These are phyloP conservation scores for Plasmodium adleri DNA, from an alignment of 169 alveolate species.

Conservation along the genomic window DNA sequence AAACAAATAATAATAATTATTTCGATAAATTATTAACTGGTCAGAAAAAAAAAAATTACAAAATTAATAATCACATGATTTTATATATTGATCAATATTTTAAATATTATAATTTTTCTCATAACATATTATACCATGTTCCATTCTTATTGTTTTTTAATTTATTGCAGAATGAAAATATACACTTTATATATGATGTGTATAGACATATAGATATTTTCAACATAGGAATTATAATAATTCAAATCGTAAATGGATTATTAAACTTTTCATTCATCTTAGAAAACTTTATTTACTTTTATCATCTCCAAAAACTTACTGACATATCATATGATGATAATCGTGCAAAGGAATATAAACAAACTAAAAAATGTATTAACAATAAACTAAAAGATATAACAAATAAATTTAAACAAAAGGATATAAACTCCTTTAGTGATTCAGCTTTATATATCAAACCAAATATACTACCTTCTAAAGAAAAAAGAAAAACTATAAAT, in stretches of 20 bases:
- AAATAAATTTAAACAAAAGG: neutral
- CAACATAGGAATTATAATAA: conserved; percentile 42
- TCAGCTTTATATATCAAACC: neutral
- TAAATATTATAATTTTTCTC: neutral
- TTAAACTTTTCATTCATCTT: neutral
- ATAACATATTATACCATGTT: conserved; percentile 4
- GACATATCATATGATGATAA: neutral
- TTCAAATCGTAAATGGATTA: conserved; percentile 33
- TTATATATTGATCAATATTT: neutral
- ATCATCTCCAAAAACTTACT: too few relatives aligned
- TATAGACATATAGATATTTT: conserved; percentile 56
- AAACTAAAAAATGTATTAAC: too few relatives aligned
- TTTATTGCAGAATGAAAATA: conserved; percentile 10
- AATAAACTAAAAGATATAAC: too few relatives aligned
- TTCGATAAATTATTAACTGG: neutral
- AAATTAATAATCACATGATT: neutral
- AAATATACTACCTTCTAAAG: too few relatives aligned
- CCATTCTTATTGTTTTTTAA: conserved; percentile 26
- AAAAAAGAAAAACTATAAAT: neutral
- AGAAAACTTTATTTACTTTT: conserved; percentile 11
- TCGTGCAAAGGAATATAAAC: too few relatives aligned
- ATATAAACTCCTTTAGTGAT: neutral
- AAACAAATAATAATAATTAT: neutral
- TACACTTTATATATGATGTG: neutral
- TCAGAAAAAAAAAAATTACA: neutral